Percentiles rank a stretch among this genome's conserved stretches.
Conservation (phyloP, 208 protist species). For the Leishmania turanica region DNA sequence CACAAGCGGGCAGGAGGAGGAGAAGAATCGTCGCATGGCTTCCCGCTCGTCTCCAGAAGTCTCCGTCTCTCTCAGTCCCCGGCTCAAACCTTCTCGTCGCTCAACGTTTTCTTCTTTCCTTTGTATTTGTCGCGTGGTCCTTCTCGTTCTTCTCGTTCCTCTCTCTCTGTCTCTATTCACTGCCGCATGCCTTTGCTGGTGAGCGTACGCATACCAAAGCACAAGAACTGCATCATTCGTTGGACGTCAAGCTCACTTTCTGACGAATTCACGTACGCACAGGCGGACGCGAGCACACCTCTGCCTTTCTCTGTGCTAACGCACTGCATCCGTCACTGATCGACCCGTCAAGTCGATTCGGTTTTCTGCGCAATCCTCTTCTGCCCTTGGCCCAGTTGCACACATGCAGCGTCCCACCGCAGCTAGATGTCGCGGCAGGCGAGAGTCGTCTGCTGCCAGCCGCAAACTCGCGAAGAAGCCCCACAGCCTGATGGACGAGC, state of each 20-base stretch:
- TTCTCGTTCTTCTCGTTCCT: background rate
- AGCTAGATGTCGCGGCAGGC: background rate
- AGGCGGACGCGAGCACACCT: background rate
- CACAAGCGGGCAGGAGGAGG: background rate
- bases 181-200: background rate
- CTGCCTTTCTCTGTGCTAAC: background rate
- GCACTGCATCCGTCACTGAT: background rate
- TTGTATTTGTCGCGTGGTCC: background rate
- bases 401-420: background rate
- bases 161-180: background rate
- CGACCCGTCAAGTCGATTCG: background rate
- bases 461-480: background rate
- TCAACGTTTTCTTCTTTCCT: background rate
- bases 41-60: background rate
- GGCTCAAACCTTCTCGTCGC: background rate
- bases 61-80: background rate
- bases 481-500: slow-evolving; percentile 31
- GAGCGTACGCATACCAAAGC: background rate
- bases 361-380: background rate
- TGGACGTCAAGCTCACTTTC: background rate
- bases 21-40: background rate
- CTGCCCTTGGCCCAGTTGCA: background rate
- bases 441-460: background rate
- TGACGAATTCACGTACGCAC: background rate
- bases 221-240: background rate